Base-by-base conservation (phyloP, 2,329 filamentous ascomycete genomes). In the Penicillium sp. region DNA sequence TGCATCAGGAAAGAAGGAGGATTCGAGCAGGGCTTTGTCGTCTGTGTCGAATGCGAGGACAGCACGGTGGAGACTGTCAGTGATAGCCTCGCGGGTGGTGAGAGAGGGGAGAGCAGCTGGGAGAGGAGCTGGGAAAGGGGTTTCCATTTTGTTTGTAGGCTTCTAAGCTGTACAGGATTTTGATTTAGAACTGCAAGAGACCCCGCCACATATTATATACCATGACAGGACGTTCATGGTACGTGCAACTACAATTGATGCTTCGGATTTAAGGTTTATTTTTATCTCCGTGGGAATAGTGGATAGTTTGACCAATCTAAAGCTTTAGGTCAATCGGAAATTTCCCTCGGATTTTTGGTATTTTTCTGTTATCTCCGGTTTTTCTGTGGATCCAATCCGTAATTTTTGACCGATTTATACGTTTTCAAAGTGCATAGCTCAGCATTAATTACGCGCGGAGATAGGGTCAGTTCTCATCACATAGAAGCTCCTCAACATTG, bases 21-120 rank as follows among this genome's bases (percentile, higher is more conserved):
- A 72, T 21, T 72, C 61, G 60, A 72, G 68, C 3, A 75, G 67
- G 6, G 52, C 37, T 4, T 49, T 14, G 58, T 72, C 65, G 27
- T 62, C 57, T 43, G 57, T 69, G 61, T 76, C 72, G 26, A 71
- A 57, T 44, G 56, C 64, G 13, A 59, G 52, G 26, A 70, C 55
- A 53, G 49, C 58, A 42, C 72, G 71, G 59, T 71, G 68, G 31
- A 74, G 29, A 16, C 71, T 62, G 50, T 75, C 73, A n/a, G 61
- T 49, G 47, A 76, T 66, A 24, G 72, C 70, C 21, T 74, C 71
- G 21, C 70, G 64, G 44, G 46, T 58, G 52, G 48, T 65, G 22
- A 72, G 64, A 22, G 62, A 47, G 8, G 60, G 58, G 9, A 52
- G 50, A 21, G 37, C 44, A 10, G 50, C 14, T 35, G 50, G 50